Base-by-base conservation (phyloP, 2,329 filamentous ascomycete species). In the Amphichorda felina region DNA sequence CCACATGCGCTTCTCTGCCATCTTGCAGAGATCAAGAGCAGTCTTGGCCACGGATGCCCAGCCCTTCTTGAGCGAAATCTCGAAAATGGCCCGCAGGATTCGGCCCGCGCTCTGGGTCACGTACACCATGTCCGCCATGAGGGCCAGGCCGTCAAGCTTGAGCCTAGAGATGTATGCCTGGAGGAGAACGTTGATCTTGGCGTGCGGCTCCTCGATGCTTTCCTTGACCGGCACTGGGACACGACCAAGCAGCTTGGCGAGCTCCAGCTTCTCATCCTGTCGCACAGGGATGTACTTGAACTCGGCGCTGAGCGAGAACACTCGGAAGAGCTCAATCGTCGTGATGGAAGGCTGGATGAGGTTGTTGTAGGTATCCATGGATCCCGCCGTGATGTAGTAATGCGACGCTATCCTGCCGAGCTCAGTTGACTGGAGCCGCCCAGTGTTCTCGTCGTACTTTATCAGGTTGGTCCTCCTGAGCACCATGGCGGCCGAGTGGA, bases 1-100 rank as follows among this genome's bases (percentile, higher is more conserved):
- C 91, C 91, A 98, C 93, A 98, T 98, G 34, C 93, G 75, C 68
- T 94, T 94, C 65, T 98, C 91, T 0, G 89, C 91, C 86, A 94
- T 96, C 64, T 98, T 98, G 64, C 93, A 98, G 36, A 98, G 71
- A 48, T 94, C 85, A 29, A 98, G 67, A 1, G 91, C 88, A 42
- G 82, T 86, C 63, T 91, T 94, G 8, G 91, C 85, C 4, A 96
- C 91, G 13, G 79, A 81, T 1, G 91, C 78, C 89, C 89, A 98
- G 24, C 89, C 89, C 59, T 95, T 95, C 63, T 89, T 94, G 45
- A 98, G 63, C n/a, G 84, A 82, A 37, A 98, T 96, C 61, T 98
- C 93, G 45, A 96, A 98, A 34, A 98, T 81, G 0, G 91, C 91
- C 38, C 91, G 79, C 31, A 98, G 66, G 47, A 98, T 95, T 72